Evolutionary conservation across 1,284 basidiomycete genomes (phyloP).

Genomic region (Malassezia nana): DNA sequence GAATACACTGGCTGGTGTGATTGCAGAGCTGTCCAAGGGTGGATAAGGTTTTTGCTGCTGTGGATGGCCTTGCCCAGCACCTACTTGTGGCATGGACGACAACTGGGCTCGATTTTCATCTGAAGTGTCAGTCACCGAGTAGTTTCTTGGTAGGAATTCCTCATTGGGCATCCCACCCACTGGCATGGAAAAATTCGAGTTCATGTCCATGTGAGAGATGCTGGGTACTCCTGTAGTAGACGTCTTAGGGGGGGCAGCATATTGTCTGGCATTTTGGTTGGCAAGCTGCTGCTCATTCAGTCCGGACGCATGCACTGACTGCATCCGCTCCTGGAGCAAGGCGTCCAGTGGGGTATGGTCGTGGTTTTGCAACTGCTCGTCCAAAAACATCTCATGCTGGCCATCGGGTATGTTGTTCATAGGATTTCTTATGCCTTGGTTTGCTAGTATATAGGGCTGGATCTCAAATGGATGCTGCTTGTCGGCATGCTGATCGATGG

Average conservation of each 20-base stretch:
- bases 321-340: neutral
- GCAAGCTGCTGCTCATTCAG: neutral
- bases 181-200: neutral
- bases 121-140: neutral
- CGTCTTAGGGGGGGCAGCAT: neutral
- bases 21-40: slow-evolving; percentile 36
- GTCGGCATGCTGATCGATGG: neutral
- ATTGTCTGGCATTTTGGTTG: neutral
- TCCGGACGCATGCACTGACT: neutral
- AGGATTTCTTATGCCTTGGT: neutral
- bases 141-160: too few species aligned
- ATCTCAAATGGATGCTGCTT: neutral
- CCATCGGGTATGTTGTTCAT: neutral
- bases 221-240: neutral
- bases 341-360: neutral
- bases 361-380: too few species aligned
- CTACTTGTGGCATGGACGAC: neutral
- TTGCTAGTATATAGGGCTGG: neutral
- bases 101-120: neutral
- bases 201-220: neutral
- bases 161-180: too few species aligned
- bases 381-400: neutral
- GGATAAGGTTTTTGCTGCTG: neutral
- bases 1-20: slow-evolving; percentile 46
- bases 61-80: neutral